Percentiles rank a stretch among this genome's conserved stretches.
Evolutionary conservation across 176 grass and related monocot genomes (phyloP).

Genomic region (Oryza glaberrima): DNA sequence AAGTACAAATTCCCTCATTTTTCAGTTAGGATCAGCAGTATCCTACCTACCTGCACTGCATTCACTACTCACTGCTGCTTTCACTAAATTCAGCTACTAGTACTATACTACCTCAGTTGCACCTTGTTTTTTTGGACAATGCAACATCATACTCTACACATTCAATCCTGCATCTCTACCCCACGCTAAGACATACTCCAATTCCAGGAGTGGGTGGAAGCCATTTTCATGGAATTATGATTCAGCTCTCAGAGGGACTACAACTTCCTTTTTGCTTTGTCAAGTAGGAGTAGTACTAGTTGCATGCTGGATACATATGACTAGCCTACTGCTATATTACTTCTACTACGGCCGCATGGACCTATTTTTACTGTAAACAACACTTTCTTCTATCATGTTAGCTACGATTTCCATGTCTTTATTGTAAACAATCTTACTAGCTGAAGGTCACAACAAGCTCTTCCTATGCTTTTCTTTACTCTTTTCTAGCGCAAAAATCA

Average conservation of each 20-base stretch:
- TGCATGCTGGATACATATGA: neutral
- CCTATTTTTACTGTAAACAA: neutral
- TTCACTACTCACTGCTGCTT: neutral
- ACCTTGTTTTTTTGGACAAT: neutral
- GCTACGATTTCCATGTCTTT: neutral
- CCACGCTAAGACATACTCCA: too few species aligned
- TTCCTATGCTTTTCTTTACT: neutral
- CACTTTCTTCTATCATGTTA: neutral
- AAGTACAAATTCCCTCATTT: too few species aligned
- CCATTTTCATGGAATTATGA: neutral
- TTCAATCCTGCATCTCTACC: neutral
- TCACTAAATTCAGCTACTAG: too few species aligned
- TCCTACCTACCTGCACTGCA: too few species aligned
- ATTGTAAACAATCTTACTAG: neutral
- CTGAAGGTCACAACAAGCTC: neutral
- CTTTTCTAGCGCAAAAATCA: too few species aligned
- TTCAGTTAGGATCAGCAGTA: too few species aligned
- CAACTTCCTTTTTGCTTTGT: neutral
- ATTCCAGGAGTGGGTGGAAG: too few species aligned
- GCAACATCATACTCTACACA: neutral
- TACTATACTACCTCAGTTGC: neutral
- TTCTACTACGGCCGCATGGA: neutral
- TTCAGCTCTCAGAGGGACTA: neutral
- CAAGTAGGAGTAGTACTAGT: neutral
- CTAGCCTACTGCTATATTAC: neutral